Evolutionary conservation across 1,284 basidiomycete species (phyloP).

Genomic region (Phellopilus nigrolimitatus): DNA sequence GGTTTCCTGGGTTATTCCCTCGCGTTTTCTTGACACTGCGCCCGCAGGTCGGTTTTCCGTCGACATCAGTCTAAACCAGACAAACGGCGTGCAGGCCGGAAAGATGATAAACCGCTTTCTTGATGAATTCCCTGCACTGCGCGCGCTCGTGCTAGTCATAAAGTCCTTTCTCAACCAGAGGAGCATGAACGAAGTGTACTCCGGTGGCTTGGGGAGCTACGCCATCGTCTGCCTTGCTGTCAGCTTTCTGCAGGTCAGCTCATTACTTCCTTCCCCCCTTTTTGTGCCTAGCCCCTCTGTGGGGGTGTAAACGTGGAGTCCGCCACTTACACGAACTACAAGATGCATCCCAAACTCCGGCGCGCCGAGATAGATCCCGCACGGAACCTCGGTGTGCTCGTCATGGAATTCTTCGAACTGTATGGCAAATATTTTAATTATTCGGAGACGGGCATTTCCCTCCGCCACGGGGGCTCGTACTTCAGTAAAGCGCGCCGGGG

Average conservation of each 20-base stretch:
- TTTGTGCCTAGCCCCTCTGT: background rate
- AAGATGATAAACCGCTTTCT: conserved; percentile 82
- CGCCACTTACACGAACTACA: conserved; percentile 21
- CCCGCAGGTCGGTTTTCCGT: conserved; percentile 70
- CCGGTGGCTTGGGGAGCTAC: conserved; percentile 92
- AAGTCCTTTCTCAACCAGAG: conserved; percentile 90
- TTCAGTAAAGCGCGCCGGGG: conserved; percentile 77
- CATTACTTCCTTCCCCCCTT: background rate
- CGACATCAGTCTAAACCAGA: conserved; percentile 89
- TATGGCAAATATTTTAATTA: conserved; percentile 94
- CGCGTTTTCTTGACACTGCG: background rate
- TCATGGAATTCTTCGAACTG: conserved; percentile 96
- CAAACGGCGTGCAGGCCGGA: conserved; percentile 79
- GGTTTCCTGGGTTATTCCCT: background rate
- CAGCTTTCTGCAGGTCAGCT: conserved; percentile 77
- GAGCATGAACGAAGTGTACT: conserved; percentile 96
- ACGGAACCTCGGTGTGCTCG: conserved; percentile 84
- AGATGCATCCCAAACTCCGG: conserved; percentile 92
- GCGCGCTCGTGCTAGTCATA: conserved; percentile 79
- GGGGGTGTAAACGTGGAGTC: background rate
- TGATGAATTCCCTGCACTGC: conserved; percentile 68
- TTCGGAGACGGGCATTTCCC: conserved; percentile 84
- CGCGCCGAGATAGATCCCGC: conserved; percentile 82
- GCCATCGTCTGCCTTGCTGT: conserved; percentile 91
- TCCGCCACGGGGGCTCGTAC: conserved; percentile 82